Percentiles rank a stretch among this genome's conserved stretches.
These are phyloP conservation scores for Periconia macrospinosa DNA, from an alignment of 2,329 filamentous ascomycete genomes.

Conservation along the genomic window DNA sequence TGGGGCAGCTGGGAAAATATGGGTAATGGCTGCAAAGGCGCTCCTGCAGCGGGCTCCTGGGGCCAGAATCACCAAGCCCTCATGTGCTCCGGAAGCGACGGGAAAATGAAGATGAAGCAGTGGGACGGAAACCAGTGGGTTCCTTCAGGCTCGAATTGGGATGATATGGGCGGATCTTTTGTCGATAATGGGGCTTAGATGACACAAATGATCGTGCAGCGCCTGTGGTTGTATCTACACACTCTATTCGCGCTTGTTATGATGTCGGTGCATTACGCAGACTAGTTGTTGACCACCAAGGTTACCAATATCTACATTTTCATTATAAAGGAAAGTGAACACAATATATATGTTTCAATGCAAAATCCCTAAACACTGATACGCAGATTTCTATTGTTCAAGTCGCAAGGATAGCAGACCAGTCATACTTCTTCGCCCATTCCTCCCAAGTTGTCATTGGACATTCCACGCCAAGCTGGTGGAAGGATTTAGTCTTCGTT, in stretches of 20 bases:
- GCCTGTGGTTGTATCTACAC: too few relatives aligned
- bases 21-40: constrained; percentile 1
- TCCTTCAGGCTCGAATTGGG: constrained; percentile 1
- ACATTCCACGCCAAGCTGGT: constrained; percentile 2
- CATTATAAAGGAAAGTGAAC: too few relatives aligned
- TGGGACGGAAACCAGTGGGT: constrained; percentile 1
- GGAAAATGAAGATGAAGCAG: constrained; percentile 1
- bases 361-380: too few relatives aligned
- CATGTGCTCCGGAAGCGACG: neutral
- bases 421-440: constrained; percentile 7
- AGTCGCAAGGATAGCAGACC: neutral
- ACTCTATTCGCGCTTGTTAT: too few relatives aligned
- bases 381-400: neutral
- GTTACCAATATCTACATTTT: too few relatives aligned
- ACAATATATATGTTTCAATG: too few relatives aligned
- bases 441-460: constrained; percentile 2
- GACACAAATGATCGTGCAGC: too few relatives aligned
- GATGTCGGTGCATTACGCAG: too few relatives aligned
- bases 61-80: neutral
- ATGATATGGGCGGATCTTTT: constrained; percentile 3
- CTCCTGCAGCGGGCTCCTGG: constrained; percentile 4
- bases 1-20: constrained; percentile 6
- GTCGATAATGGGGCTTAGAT: neutral
- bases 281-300: too few relatives aligned
- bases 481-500: neutral